Evolutionary conservation across 2,329 filamentous ascomycete species (phyloP), one percentile per base, ranked within the genome.

Genomic region (Scolecobasidium constrictum): DNA sequence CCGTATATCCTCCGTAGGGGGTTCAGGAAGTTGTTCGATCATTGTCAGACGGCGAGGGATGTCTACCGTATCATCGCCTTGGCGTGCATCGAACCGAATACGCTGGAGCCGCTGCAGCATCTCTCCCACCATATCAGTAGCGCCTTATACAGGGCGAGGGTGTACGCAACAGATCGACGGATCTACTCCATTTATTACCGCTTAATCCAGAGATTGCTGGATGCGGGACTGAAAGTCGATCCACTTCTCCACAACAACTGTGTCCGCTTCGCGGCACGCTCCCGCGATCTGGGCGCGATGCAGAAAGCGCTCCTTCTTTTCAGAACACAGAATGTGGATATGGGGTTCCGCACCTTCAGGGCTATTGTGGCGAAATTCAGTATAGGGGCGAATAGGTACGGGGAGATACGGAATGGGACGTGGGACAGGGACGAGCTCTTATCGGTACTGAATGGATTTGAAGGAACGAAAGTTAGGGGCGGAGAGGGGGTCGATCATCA

Each of bases 321-420:
- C 22, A 6, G 37, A 9, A 26, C 6, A 7, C 12, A 7, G 16
- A 16, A 22, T 16, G 9, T 39, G 37, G 9, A 19, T 9, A 19
- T 39, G 9, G 21, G 6, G 9, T 26, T 22, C 19, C 9, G 17
- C 6, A 16, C 21, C 15, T 62, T 60, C 42, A 52, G 58, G 11
- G 49, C 50, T 34, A 50, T 59, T 20, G 55, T 61, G 35, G 59
- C 59, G 6, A 62, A 62, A 40, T 61, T 52, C 47, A 57, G 54
- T n/a, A 59, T 62, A 40, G 59, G 59, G 1, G 45, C 49, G 21
- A 48, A 56, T 4, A 59, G 59, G 3, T 46, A 57, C 13, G 59
- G 59, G 18, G 59, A 61, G 46, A 59, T 62, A 15, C 49, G 59
- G 1, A 62, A 62, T 33, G 59, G 59, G 3, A 51, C 57, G 9